Evolutionary conservation across 2,329 filamentous ascomycete species (phyloP), one percentile per base, ranked within the genome.

Genomic region (Penicillium aurantiogriseum): DNA sequence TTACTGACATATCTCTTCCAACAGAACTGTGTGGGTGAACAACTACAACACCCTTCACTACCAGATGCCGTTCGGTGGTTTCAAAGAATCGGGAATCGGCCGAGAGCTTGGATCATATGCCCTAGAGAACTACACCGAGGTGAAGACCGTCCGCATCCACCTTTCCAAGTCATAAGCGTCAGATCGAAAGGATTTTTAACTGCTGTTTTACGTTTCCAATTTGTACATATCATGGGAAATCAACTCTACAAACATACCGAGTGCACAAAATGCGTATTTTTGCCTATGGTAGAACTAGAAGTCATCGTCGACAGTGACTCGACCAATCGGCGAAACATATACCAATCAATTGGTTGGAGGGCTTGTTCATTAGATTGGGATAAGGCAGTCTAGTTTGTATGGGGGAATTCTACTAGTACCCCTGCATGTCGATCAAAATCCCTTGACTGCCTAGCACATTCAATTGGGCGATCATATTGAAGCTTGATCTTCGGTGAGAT

Each of bases 41-140:
- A 80, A 79, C 58, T 87, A 93, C 79, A 95, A 94, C 77, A 79
- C 86, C 61, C 78, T 94, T 1, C 63, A 66, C 50, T 64, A 68
- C 56, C 63, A 64, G n/a, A 62, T 63, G 56, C 66, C 66, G 1
- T 69, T 69, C 23, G 66, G 66, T n/a, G 66, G 76, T 10, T 77
- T 74, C 70, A 78, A 78, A 63, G 73, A 77, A 60, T 75, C 71
- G 4, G 76, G 76, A 56, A 48, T 77, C 39, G 76, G 76, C 50
- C 74, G 76, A 44, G 76, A 78, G 60, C 66, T 77, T 40, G 74
- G 76, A 49, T 64, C 74, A 56, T 77, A 77, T 53, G 76, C 75
- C 10, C 67, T 77, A 9, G 69, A 76, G 54, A 76, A 77, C 63
- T 78, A 78, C 62, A 77, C 76, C 5, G 67, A 78, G 58, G 56